Evolutionary conservation across 2,329 filamentous ascomycete species (phyloP).

Genomic region (Leptosphaerulina australis): DNA sequence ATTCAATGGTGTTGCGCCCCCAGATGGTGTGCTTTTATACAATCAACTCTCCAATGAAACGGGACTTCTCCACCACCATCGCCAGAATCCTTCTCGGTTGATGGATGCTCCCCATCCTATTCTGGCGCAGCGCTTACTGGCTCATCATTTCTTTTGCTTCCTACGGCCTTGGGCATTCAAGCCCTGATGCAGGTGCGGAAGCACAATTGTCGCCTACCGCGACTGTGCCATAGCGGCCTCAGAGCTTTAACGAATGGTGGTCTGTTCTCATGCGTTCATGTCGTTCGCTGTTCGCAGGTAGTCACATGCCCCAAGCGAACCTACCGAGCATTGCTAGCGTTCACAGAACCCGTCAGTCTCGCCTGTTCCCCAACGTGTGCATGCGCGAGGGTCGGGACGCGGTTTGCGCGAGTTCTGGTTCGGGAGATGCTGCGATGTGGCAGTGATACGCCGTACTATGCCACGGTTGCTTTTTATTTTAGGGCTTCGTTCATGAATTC

Average conservation of each 20-base stretch:
- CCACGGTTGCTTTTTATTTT: conserved; percentile 36
- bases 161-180: conserved; percentile 16
- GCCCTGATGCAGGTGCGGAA: conserved; percentile 36
- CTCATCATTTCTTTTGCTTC: conserved; percentile 28
- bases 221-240: conserved; percentile 22
- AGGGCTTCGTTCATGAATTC: conserved; percentile 30
- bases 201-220: conserved; percentile 26
- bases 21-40: conserved; percentile 28
- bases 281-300: conserved; percentile 21
- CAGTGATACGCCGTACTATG: conserved; percentile 32
- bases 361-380: conserved; percentile 20
- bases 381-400: conserved; percentile 23
- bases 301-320: conserved; percentile 29
- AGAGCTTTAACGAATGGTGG: conserved; percentile 9
- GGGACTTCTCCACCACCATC: conserved; percentile 23
- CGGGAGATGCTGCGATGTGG: conserved; percentile 25
- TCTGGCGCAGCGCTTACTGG: conserved; percentile 25
- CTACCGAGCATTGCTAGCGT: conserved; percentile 22
- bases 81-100: conserved; percentile 17
- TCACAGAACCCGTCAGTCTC: conserved; percentile 19
- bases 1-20: conserved; percentile 29
- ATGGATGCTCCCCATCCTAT: conserved; percentile 24
- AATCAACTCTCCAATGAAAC: conserved; percentile 30
- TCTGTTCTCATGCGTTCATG: conserved; percentile 15
- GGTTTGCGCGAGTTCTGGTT: conserved; percentile 20